Evolutionary conservation across 306 rosid genomes (phyloP).

Genomic region (Lathyrus sativus): DNA sequence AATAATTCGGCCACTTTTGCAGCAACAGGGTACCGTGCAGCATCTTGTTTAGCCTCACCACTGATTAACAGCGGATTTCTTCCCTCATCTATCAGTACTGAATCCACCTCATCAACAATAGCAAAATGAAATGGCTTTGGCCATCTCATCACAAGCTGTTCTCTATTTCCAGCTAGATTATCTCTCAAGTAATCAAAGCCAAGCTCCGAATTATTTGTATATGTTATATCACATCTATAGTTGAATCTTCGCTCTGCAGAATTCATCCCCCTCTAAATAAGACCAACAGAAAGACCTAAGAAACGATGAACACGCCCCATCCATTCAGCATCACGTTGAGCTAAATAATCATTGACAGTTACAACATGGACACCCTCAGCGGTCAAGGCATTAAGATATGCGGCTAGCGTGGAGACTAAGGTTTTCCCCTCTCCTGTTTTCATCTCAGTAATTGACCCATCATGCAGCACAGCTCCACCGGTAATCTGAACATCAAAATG

Average conservation of each 20-base stretch:
- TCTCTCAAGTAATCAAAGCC: constrained; percentile 98
- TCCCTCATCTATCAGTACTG: constrained; percentile 96
- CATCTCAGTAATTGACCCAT: constrained; percentile 98
- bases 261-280: constrained; percentile 87
- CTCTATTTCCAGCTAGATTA: constrained; percentile 87
- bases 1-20: constrained; percentile 96
- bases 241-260: constrained; percentile 69
- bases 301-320: constrained; percentile 97
- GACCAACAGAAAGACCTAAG: constrained; percentile 95
- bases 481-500: constrained; percentile 99
- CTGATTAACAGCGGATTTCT: constrained; percentile 96
- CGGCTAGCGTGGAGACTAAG: constrained; percentile 87
- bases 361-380: constrained; percentile 98
- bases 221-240: constrained; percentile 86
- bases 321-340: constrained; percentile 99
- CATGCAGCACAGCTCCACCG: constrained; percentile 97
- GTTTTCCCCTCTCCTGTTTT: constrained; percentile 98
- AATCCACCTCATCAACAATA: constrained; percentile 97
- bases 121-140: constrained; percentile 97
- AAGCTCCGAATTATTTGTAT: constrained; percentile 96
- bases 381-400: constrained; percentile 89
- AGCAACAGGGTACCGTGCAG: constrained; percentile 94
- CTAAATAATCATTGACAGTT: constrained; percentile 94
- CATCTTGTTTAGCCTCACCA: constrained; percentile 95
- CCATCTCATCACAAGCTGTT: constrained; percentile 97